These are phyloP conservation scores for Colletotrichum navitas DNA, from an alignment of 2,329 filamentous ascomycete genomes.

Conservation along the genomic window DNA sequence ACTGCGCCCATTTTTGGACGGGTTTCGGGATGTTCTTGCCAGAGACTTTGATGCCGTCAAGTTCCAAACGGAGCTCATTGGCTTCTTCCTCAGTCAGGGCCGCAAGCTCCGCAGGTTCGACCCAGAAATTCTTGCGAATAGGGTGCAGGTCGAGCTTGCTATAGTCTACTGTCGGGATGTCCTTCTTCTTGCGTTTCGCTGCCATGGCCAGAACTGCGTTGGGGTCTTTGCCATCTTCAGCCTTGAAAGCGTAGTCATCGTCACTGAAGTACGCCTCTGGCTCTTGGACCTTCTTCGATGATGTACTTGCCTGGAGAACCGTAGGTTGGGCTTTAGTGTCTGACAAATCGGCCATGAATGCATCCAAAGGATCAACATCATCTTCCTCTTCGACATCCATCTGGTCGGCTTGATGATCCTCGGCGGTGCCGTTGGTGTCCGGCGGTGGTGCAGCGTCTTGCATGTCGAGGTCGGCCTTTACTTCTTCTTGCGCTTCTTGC, in stretches of 20 bases:
- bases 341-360: slow-evolving; percentile 87
- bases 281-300: slow-evolving; percentile 70
- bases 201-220: slow-evolving; percentile 66
- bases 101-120: slow-evolving; percentile 85
- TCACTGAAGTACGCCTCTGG: slow-evolving; percentile 92
- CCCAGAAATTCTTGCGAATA: slow-evolving; percentile 95
- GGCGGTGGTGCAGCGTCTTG: slow-evolving; percentile 36
- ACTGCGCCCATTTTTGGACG: slow-evolving; percentile 96
- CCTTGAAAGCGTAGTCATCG: slow-evolving; percentile 74
- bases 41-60: slow-evolving; percentile 95
- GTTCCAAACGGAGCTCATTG: slow-evolving; percentile 82
- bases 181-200: slow-evolving; percentile 88
- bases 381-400: slow-evolving; percentile 70
- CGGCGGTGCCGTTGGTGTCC: slow-evolving; percentile 46
- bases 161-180: slow-evolving; percentile 90
- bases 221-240: slow-evolving; percentile 61
- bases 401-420: slow-evolving; percentile 50
- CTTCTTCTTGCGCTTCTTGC: slow-evolving; percentile 64
- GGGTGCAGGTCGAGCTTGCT: slow-evolving; percentile 85
- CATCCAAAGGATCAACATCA: slow-evolving; percentile 90
- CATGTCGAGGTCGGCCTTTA: slow-evolving; percentile 48
- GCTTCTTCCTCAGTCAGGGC: slow-evolving; percentile 89
- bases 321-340: slow-evolving; percentile 52
- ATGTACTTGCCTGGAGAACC: slow-evolving; percentile 44
- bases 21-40: slow-evolving; percentile 92